Conservation (phyloP, 371 early-diverging fungal species). For the Rhizopus delemar region DNA sequence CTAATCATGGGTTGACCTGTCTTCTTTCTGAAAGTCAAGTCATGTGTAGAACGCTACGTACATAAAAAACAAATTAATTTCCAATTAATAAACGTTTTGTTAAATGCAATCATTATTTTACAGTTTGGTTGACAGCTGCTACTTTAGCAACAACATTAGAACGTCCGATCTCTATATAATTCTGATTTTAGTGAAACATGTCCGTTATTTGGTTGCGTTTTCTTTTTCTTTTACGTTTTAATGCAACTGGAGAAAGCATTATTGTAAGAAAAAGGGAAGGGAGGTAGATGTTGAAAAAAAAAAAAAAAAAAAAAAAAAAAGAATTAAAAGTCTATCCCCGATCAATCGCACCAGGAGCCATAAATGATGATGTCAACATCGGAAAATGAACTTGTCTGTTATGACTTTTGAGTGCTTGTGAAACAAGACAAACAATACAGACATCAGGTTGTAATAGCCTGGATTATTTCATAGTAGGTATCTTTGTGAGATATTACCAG, state of each 20-base stretch:
- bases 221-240: constrained; percentile 26
- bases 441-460: too few species aligned
- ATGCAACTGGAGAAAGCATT: constrained; percentile 31
- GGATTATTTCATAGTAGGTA: too few species aligned
- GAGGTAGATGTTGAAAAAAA: not conserved
- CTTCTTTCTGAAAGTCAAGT: constrained; percentile 68
- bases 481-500: too few species aligned
- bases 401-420: too few species aligned
- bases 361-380: not conserved
- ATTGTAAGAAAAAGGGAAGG: constrained; percentile 8
- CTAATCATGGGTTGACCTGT: constrained; percentile 70
- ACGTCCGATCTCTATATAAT: constrained; percentile 37
- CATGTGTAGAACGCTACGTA: constrained; percentile 65
- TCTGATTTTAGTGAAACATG: not conserved
- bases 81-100: too few species aligned
- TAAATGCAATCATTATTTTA: constrained; percentile 14
- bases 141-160: constrained; percentile 26
- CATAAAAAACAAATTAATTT: not conserved
- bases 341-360: not conserved
- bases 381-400: not conserved
- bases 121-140: constrained; percentile 28
- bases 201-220: not conserved
- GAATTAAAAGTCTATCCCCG: not conserved
- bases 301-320: constrained; percentile 1
- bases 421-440: too few species aligned